Conservation (phyloP, 306 rosid genomes). For the Lupinus albus region DNA sequence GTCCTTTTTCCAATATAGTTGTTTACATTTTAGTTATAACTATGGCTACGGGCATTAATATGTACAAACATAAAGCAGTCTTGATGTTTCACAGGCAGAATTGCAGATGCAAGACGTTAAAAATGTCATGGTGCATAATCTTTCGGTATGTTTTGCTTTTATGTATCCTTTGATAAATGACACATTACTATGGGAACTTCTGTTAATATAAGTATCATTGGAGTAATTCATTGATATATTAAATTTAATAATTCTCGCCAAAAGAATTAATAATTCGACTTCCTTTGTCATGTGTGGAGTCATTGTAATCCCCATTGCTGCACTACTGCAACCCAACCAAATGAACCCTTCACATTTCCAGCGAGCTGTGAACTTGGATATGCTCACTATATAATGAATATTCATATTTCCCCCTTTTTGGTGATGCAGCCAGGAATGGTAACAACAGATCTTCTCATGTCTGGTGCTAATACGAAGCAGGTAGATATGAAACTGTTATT, state of each 20-base stretch:
- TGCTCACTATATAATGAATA: not conserved
- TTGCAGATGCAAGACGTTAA: conserved; percentile 88
- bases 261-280: not conserved
- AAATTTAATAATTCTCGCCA: not conserved
- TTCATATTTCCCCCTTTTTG: conserved; percentile 14
- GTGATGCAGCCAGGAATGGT: conserved; percentile 96
- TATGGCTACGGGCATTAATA: not conserved
- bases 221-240: conserved; percentile 4
- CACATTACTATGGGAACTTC: conserved; percentile 4
- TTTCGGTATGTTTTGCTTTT: conserved; percentile 66
- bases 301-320: conserved; percentile 1
- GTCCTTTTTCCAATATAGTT: not conserved
- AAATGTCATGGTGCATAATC: conserved; percentile 82
- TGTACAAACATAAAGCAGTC: conserved; percentile 13
- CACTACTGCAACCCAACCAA: not conserved
- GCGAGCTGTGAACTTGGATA: conserved; percentile 6
- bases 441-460: conserved; percentile 97
- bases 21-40: conserved; percentile 4
- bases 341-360: conserved; percentile 29
- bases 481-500: conserved; percentile 41
- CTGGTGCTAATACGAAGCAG: conserved; percentile 96
- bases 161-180: conserved; percentile 23
- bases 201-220: conserved; percentile 8
- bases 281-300: conserved; percentile 3
- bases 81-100: conserved; percentile 73